Evolutionary conservation across 139 green algal genomes (phyloP), one percentile per base, ranked within the genome.

Genomic region (Monoraphidium neglectum): DNA sequence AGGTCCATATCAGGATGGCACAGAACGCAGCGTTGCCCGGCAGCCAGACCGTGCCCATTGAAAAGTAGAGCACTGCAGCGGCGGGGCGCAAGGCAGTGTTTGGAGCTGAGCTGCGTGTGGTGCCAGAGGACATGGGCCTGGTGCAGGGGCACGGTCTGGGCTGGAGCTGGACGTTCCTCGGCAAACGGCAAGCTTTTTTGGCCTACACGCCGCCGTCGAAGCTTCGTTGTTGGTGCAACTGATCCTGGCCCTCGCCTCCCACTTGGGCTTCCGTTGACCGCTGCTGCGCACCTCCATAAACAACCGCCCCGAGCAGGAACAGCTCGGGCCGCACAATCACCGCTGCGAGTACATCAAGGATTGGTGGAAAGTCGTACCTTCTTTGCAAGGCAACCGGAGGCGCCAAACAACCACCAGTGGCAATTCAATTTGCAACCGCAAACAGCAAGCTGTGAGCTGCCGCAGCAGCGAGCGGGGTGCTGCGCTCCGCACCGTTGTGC

Each of bases 1-100:
- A 56, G 18, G 65, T 65, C 77, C 77, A 83, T 8, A 83, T 83
- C 12, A 83, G 35, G 4, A 83, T 23, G 28, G 72, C 54, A 4
- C 46, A 51, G 59, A 83, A 83, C 1, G 69, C 77, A 57, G 70
- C 46, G 18, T 53, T 46, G n/a, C 69, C 77, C 36, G 77, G 77
- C n/a, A 83, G 62, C 16, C 72, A 78, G 5, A 57, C 47, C 21
- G 56, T 68, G 24, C 77, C 77, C 13, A 78, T 78, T 1, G 26
- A 36, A 33, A 74, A 78, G 16, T 74, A 69, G 5, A 78, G 62
- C 36, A 69, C 77, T 83, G 70, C 77, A 73, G 26, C 10, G 49
- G 26, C n/a, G 65, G 24, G 23, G 68, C 18, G 38, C 8, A 4
- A 56, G 53, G 33, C 47, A 38, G n/a, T 0, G 15, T 40, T 68